These are phyloP conservation scores for Paxillus rubicundulus DNA, from an alignment of 768 basidiomycete genomes.

Conservation along the genomic window DNA sequence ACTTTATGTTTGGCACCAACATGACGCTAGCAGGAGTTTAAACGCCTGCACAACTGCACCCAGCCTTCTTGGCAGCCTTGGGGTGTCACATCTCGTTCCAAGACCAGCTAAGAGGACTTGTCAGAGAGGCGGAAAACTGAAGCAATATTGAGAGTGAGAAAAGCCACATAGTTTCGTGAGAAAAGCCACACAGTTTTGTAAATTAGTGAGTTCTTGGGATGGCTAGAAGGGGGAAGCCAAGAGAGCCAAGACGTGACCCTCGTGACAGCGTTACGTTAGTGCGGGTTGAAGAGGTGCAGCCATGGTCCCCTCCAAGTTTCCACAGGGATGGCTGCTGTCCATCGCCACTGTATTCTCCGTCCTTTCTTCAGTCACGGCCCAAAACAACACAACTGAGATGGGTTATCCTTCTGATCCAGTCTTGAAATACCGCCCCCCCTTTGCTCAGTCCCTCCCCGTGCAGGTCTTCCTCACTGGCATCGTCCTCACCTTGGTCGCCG, in stretches of 20 bases:
- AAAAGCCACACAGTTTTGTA: too few relatives aligned
- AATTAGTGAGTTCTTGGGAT: too few relatives aligned
- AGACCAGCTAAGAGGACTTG: too few relatives aligned
- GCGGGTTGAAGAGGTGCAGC: neutral
- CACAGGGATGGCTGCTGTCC: neutral
- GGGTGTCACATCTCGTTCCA: too few relatives aligned
- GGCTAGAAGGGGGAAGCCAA: neutral
- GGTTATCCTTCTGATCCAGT: slow-evolving; percentile 60
- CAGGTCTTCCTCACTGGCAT: slow-evolving; percentile 87
- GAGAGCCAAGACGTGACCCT: neutral
- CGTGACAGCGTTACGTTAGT: neutral
- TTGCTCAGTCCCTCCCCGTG: slow-evolving; percentile 85
- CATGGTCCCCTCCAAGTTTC: neutral
- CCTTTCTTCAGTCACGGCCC: slow-evolving; percentile 22
- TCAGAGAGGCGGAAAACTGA: too few relatives aligned
- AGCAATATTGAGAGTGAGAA: too few relatives aligned
- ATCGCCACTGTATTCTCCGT: slow-evolving; percentile 3
- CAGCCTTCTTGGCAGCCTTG: too few relatives aligned
- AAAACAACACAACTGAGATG: neutral
- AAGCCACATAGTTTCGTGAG: too few relatives aligned
- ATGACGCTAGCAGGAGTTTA: too few relatives aligned
- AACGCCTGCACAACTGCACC: too few relatives aligned
- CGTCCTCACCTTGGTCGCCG: slow-evolving; percentile 76
- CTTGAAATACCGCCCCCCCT: slow-evolving; percentile 71
- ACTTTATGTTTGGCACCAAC: too few relatives aligned